A percentile compares a stretch with the other conserved stretches of the same genome.
These are phyloP conservation scores for Backusella tarrabulga DNA, from an alignment of 192 early-diverging fungal species.

Conservation along the genomic window DNA sequence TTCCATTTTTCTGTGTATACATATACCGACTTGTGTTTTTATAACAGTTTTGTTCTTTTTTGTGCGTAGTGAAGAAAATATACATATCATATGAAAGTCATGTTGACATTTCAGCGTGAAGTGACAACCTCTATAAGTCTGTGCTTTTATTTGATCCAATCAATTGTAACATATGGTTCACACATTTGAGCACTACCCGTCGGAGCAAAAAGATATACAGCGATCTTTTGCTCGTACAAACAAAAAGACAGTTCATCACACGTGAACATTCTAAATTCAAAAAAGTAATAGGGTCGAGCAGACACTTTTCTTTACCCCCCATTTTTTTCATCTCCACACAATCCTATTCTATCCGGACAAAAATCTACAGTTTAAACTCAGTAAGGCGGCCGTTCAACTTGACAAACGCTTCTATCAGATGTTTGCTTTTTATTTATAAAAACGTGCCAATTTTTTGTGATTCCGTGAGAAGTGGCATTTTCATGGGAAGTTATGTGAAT, in stretches of 20 bases:
- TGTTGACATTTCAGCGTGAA: not conserved
- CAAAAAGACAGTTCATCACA: not conserved
- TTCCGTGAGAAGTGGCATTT: not conserved
- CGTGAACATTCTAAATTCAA: not conserved
- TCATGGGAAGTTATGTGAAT: not conserved
- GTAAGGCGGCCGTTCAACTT: not conserved
- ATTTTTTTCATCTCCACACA: not conserved
- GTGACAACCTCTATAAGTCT: constrained; percentile 1
- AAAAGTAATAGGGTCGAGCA: not conserved
- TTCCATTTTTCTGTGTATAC: constrained; percentile 3
- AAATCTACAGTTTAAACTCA: not conserved
- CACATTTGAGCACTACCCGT: not conserved
- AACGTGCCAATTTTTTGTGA: not conserved
- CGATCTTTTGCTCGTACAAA: not conserved
- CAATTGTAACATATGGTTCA: not conserved
- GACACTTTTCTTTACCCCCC: not conserved
- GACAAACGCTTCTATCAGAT: not conserved
- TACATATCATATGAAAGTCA: constrained; percentile 22
- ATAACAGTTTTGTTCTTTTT: not conserved
- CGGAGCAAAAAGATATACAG: constrained; percentile 7
- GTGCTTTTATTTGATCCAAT: constrained; percentile 17
- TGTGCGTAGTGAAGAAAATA: not conserved
- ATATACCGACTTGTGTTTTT: not conserved
- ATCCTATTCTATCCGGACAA: constrained; percentile 2
- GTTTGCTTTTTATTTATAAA: not conserved